These are phyloP conservation scores for Aureobasidium musti DNA, from an alignment of 2,329 filamentous ascomycete species.

Conservation along the genomic window DNA sequence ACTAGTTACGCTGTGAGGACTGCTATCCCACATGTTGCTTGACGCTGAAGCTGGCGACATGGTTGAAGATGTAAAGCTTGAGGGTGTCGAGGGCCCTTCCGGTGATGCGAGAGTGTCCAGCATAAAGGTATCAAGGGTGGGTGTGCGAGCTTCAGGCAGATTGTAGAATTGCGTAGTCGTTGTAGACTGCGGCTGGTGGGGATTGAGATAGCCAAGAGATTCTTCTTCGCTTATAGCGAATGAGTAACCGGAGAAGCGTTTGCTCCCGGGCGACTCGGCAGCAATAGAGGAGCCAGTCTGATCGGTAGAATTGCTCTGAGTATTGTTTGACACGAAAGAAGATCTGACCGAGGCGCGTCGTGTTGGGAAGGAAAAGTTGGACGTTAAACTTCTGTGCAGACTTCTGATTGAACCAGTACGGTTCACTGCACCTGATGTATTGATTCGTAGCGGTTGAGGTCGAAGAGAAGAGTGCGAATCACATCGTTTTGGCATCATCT, in stretches of 20 bases:
- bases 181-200: not conserved
- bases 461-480: slow-evolving; percentile 23
- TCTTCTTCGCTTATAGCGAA: slow-evolving; percentile 22
- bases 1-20: not conserved
- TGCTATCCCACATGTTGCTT: slow-evolving; percentile 10
- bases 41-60: not conserved
- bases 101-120: not conserved
- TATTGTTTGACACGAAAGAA: not conserved
- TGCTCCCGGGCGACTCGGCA: not conserved
- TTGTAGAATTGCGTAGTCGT: not conserved
- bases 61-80: not conserved
- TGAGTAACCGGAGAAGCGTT: slow-evolving; percentile 11
- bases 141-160: slow-evolving; percentile 25
- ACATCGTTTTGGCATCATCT: not conserved
- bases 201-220: slow-evolving; percentile 18
- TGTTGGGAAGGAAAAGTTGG: slow-evolving; percentile 25
- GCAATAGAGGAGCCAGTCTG: not conserved
- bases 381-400: slow-evolving; percentile 21
- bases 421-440: slow-evolving; percentile 21
- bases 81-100: not conserved
- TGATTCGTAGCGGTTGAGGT: slow-evolving; percentile 31
- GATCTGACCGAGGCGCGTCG: slow-evolving; percentile 24
- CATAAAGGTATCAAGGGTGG: slow-evolving; percentile 29
- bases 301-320: not conserved
- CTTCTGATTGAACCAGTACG: slow-evolving; percentile 27